Evolutionary conservation across 441 rosid species (phyloP).

Genomic region (Erysimum pusillum): DNA sequence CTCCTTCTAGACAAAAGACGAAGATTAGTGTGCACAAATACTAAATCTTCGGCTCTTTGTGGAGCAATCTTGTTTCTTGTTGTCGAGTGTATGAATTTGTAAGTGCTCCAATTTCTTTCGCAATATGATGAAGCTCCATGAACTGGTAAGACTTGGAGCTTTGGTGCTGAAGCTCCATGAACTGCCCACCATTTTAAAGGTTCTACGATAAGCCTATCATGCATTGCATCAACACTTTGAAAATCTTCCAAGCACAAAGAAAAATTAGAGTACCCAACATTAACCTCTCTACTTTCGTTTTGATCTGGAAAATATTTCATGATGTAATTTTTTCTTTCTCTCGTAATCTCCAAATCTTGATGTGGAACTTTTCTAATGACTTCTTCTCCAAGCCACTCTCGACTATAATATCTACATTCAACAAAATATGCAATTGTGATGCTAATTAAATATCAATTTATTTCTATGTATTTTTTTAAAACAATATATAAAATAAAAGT

Average conservation of each 20-base stretch:
- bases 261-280: neutral
- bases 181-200: neutral
- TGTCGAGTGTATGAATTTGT: neutral
- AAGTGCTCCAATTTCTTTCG: neutral
- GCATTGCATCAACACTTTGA: too few species aligned
- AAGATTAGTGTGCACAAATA: neutral
- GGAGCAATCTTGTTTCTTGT: neutral
- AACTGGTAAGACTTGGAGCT: neutral
- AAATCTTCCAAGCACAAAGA: neutral
- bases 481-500: too few species aligned
- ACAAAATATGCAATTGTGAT: neutral
- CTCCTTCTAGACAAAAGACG: neutral
- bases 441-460: too few species aligned
- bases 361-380: neutral
- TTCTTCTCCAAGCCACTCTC: neutral
- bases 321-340: neutral
- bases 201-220: neutral
- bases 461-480: too few species aligned
- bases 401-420: neutral
- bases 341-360: slow-evolving; percentile 2
- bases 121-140: neutral
- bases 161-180: neutral
- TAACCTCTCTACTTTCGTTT: neutral
- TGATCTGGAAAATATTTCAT: neutral
- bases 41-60: neutral